phyloP scores from a whole-genome alignment of 345 rosid species.

The Zanthoxylum bungeanum region DNA sequence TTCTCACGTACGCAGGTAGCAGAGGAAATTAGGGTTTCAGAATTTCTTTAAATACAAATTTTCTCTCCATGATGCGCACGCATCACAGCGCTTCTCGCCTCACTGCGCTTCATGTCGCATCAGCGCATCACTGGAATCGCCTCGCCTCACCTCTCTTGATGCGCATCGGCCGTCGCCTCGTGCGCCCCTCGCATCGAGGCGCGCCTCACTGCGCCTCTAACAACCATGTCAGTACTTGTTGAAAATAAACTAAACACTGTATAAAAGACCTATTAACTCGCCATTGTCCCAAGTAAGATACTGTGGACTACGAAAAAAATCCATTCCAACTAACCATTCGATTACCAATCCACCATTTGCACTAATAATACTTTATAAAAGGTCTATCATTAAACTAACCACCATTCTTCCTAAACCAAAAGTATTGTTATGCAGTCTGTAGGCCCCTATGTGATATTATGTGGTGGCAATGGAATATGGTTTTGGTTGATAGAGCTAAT shows the following conservation, averaged over 20 bases:
- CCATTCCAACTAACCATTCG: background rate
- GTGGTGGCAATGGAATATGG: constrained; percentile 6
- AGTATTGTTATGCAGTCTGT: background rate
- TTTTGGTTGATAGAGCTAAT: constrained; percentile 23
- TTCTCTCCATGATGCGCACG: too few species aligned
- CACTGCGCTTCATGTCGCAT: too few species aligned
- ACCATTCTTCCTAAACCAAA: too few species aligned
- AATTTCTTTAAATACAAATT: too few species aligned
- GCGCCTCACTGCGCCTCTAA: too few species aligned
- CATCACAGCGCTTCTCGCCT: too few species aligned
- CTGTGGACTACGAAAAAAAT: background rate
- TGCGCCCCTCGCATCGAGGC: too few species aligned
- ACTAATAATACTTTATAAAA: background rate
- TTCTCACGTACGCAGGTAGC: too few species aligned
- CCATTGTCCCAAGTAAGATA: background rate
- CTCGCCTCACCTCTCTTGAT: too few species aligned
- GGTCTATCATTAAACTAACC: background rate
- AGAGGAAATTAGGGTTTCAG: too few species aligned
- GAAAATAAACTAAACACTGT: background rate
- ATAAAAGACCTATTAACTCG: background rate
- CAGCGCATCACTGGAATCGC: too few species aligned
- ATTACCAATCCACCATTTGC: background rate
- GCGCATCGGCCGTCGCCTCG: too few species aligned
- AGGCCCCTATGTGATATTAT: constrained; percentile 2
- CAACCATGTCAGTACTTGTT: background rate